Conservation (phyloP, 2,329 filamentous ascomycete species). For the Cryoendolithus antarcticus region DNA sequence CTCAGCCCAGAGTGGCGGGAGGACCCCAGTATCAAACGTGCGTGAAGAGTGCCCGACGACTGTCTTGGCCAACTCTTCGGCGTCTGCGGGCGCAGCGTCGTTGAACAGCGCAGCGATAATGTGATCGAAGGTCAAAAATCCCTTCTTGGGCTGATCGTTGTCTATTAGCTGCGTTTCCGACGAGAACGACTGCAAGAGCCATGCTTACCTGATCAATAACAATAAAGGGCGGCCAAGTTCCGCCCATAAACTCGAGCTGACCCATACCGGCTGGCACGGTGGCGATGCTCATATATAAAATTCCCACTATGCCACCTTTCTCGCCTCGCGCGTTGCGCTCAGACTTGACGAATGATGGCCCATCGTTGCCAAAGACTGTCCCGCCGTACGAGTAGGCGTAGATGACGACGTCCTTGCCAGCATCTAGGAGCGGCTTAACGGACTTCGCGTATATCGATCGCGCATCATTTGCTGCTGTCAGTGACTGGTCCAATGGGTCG, state of each 20-base stretch:
- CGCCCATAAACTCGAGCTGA: conserved; percentile 6
- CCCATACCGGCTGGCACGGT: conserved; percentile 4
- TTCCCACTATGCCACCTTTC: conserved; percentile 7
- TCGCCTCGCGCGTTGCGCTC: conserved; percentile 3
- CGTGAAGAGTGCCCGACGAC: conserved; percentile 5
- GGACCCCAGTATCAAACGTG: conserved; percentile 7
- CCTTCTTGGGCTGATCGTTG: conserved; percentile 1
- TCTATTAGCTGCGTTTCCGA: too few relatives aligned
- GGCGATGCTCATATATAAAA: conserved; percentile 5
- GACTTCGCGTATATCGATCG: conserved; percentile 1
- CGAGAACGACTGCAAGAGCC: too few relatives aligned
- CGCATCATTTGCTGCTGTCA: conserved; percentile 2
- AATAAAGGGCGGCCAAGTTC: conserved; percentile 2
- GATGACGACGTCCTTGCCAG: conserved; percentile 15
- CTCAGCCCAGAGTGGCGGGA: conserved; percentile 8
- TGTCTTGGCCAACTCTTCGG: conserved; percentile 4
- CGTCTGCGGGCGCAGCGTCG: conserved; percentile 5
- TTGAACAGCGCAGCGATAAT: conserved; percentile 6
- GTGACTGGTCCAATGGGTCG: conserved; percentile 2
- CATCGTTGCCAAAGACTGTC: conserved; percentile 1
- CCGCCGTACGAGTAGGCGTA: conserved; percentile 14
- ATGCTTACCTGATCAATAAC: too few relatives aligned
- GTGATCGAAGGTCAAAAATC: conserved; percentile 6
- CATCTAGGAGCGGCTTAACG: conserved; percentile 8
- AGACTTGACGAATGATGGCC: conserved; percentile 3